Evolutionary conservation across 257 asterid species (phyloP), one percentile per base, ranked within the genome.

Genomic region (Capsicum rhomboideum): DNA sequence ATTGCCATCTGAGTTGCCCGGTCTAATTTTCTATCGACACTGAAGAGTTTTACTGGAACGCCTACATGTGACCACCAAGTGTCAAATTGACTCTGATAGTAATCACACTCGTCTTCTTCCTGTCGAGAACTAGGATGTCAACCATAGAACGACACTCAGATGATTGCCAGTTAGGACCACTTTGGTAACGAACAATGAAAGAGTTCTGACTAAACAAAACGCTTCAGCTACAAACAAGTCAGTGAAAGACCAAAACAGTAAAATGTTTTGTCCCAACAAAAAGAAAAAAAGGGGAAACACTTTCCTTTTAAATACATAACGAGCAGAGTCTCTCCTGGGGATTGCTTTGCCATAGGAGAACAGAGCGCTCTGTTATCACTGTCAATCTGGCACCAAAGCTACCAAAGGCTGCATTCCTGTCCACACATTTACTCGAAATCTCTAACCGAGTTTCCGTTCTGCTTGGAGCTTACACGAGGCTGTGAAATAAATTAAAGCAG

Each of bases 391-490:
- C 82, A 50, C 82, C 82, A 50, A 77, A 50, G 10, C 82, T 26
- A 50, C 82, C 82, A 16, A 11, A 50, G 63, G 63, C 59, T 26
- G 44, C 63, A 26, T 75, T 26, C 82, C 82, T 16, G 63, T 50
- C 0, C n/a, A 77, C 44, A 4, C 26, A 77, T 77, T 77, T 26
- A 28, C 63, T 77, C 44, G 56, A 77, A 77, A 77, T 23, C 7
- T 77, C 61, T 46, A 75, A 16, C 44, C 40, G 16, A 14, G 42
- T 77, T 8, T 6, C 37, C 1, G 26, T 77, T 26, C 63, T 75
- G n/a, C 82, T 77, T 77, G 82, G 63, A 77, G 82, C 63, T 77
- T 77, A 26, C 63, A 77, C 16, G 63, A 50, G 63, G 82, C 82
- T 77, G 81, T 26, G 28, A 77, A 53, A 50, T 16, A 50, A 77